These are phyloP conservation scores for Penicillium sp. DNA, from an alignment of 2,329 filamentous ascomycete species.

Conservation along the genomic window DNA sequence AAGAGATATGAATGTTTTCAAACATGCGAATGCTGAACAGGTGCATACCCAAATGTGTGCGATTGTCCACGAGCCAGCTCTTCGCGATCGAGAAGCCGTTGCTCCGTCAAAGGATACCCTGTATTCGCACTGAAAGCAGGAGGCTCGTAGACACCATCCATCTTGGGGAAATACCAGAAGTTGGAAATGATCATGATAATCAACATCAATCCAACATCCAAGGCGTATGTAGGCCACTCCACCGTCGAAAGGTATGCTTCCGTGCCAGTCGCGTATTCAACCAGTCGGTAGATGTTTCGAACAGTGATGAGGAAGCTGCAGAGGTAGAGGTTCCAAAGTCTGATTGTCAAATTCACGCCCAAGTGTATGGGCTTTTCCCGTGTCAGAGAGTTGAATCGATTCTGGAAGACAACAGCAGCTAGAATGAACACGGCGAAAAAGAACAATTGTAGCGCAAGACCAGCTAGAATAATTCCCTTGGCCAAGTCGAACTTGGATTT, in stretches of 20 bases:
- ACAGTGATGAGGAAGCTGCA: constrained; percentile 4
- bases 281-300: constrained; percentile 11
- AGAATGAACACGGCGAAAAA: constrained; percentile 9
- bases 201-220: constrained; percentile 12
- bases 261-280: constrained; percentile 9
- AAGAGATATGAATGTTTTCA: too few relatives aligned
- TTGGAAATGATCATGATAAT: constrained; percentile 4
- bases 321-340: constrained; percentile 3
- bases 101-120: neutral
- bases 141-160: neutral
- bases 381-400: neutral
- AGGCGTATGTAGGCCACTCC: constrained; percentile 9
- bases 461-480: constrained; percentile 2
- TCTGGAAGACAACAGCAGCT: constrained; percentile 7
- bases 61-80: neutral
- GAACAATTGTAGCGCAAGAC: constrained; percentile 10
- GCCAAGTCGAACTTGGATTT: neutral
- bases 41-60: neutral
- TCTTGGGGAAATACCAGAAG: constrained; percentile 10
- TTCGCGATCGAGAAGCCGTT: neutral
- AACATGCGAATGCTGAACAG: too few relatives aligned
- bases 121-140: neutral
- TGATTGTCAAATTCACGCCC: neutral
- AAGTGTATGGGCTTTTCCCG: neutral
- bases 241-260: constrained; percentile 4